A percentile compares a stretch with the other conserved stretches of the same genome.
Conservation (phyloP, 495 filamentous ascomycete species). For the Neurospora sp. region DNA sequence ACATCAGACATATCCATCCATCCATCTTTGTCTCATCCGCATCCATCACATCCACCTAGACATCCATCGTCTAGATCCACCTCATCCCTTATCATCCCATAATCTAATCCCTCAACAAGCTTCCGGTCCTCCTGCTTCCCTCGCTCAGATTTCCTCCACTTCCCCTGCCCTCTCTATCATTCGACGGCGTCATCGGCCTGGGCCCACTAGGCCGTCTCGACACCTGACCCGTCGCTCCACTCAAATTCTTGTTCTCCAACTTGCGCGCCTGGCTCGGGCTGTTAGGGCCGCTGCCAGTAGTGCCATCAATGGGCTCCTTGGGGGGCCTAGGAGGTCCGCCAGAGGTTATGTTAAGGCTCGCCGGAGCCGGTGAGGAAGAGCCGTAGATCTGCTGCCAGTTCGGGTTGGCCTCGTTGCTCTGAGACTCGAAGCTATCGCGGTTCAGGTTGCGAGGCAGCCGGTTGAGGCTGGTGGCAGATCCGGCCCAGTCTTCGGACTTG, state of each 20-base stretch:
- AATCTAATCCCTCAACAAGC: background rate
- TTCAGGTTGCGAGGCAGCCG: slow-evolving; percentile 29
- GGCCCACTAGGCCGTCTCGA: slow-evolving; percentile 39
- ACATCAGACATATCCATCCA: background rate
- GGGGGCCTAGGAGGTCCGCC: slow-evolving; percentile 38
- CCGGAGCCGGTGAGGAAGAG: slow-evolving; percentile 24
- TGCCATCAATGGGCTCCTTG: slow-evolving; percentile 37
- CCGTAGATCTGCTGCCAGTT: slow-evolving; percentile 18
- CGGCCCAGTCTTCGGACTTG: slow-evolving; percentile 63
- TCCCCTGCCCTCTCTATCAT: slow-evolving; percentile 13
- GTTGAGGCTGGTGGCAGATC: slow-evolving; percentile 44
- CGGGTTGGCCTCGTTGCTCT: slow-evolving; percentile 23
- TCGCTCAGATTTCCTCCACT: slow-evolving; percentile 12
- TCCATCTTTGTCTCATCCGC: background rate
- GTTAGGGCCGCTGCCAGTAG: slow-evolving; percentile 3
- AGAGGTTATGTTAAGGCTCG: slow-evolving; percentile 14
- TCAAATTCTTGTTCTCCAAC: slow-evolving; percentile 39
- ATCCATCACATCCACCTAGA: background rate
- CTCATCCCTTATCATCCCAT: background rate
- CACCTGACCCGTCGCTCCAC: slow-evolving; percentile 30
- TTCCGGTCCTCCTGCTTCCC: slow-evolving; percentile 5
- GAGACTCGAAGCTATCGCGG: slow-evolving; percentile 34
- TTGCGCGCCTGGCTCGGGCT: slow-evolving; percentile 19
- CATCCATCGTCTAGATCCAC: background rate
- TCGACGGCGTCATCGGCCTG: slow-evolving; percentile 41